phyloP scores from a whole-genome alignment of 257 asterid genomes.

The Nicotiana obtusifolia region DNA sequence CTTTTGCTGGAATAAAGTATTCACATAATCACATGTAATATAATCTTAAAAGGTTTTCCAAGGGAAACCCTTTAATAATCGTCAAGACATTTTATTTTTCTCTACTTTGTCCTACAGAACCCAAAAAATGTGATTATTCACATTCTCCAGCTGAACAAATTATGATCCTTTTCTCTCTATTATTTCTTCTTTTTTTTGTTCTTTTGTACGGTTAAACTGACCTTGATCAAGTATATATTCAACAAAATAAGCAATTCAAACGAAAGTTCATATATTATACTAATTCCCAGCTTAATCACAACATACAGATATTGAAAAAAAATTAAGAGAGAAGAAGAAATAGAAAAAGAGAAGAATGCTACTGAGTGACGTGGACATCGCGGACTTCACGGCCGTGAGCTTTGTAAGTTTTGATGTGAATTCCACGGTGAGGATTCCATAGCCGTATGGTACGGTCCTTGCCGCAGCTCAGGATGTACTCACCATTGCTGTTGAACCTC shows the following conservation, averaged over 20 bases:
- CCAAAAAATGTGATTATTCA: neutral
- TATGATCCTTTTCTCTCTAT: neutral
- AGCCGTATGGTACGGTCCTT: constrained; percentile 91
- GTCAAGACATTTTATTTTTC: neutral
- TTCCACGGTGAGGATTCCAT: constrained; percentile 97
- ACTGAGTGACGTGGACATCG: constrained; percentile 81
- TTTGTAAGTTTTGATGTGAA: constrained; percentile 86
- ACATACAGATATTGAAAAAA: neutral
- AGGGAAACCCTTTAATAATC: neutral
- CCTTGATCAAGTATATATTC: neutral
- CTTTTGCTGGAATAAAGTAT: neutral
- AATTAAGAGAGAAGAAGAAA: neutral
- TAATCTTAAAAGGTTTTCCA: neutral
- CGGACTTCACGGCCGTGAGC: constrained; percentile 97
- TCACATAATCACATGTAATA: neutral
- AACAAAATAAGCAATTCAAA: neutral
- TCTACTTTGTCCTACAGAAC: neutral
- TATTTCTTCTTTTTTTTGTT: neutral
- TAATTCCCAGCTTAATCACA: neutral
- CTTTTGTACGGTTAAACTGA: neutral
- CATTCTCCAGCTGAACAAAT: neutral
- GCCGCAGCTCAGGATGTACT: constrained; percentile 89
- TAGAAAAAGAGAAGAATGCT: neutral
- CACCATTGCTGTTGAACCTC: constrained; percentile 85
- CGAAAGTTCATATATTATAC: neutral